Percentiles rank a stretch among this genome's conserved stretches.
Evolutionary conservation across 2,329 filamentous ascomycete species (phyloP).

Genomic region (Colletotrichum zoysiae): DNA sequence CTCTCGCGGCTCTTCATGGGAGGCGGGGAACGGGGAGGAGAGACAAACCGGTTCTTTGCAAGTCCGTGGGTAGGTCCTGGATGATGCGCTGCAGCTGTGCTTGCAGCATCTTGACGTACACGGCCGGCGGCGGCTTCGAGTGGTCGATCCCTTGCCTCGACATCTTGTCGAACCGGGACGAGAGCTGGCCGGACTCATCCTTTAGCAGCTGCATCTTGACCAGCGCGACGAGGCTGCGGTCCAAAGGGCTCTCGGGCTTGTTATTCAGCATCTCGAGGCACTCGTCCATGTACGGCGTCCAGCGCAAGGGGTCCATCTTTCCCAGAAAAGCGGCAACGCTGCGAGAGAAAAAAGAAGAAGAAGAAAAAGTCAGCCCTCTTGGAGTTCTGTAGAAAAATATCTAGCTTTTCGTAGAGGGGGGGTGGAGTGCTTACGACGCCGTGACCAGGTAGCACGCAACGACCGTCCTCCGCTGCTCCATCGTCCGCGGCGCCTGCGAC

Average conservation of each 20-base stretch:
- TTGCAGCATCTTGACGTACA: constrained; percentile 49
- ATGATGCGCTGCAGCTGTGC: constrained; percentile 46
- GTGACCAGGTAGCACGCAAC: constrained; percentile 42
- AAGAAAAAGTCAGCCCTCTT: background rate
- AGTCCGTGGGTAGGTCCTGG: constrained; percentile 43
- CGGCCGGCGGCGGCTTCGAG: constrained; percentile 41
- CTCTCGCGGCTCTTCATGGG: background rate
- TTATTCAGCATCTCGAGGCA: constrained; percentile 58
- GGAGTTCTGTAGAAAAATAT: background rate
- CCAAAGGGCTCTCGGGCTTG: constrained; percentile 58
- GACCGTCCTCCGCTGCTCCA: constrained; percentile 44
- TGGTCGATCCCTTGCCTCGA: background rate
- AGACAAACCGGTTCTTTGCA: constrained; percentile 49
- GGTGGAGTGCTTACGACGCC: background rate
- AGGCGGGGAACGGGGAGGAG: background rate
- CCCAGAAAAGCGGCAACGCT: constrained; percentile 45
- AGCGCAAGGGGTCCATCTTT: constrained; percentile 60
- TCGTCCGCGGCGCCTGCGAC: constrained; percentile 37
- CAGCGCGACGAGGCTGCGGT: constrained; percentile 59
- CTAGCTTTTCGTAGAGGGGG: background rate
- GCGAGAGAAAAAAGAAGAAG: no score
- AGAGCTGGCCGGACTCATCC: constrained; percentile 46
- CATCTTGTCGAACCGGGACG: constrained; percentile 42
- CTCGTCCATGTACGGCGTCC: constrained; percentile 69
- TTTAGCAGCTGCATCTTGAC: constrained; percentile 53